Evolutionary conservation across 2,329 filamentous ascomycete species (phyloP), one percentile per base, ranked within the genome.

Genomic region (Scopulariopsis brevicaulis): DNA sequence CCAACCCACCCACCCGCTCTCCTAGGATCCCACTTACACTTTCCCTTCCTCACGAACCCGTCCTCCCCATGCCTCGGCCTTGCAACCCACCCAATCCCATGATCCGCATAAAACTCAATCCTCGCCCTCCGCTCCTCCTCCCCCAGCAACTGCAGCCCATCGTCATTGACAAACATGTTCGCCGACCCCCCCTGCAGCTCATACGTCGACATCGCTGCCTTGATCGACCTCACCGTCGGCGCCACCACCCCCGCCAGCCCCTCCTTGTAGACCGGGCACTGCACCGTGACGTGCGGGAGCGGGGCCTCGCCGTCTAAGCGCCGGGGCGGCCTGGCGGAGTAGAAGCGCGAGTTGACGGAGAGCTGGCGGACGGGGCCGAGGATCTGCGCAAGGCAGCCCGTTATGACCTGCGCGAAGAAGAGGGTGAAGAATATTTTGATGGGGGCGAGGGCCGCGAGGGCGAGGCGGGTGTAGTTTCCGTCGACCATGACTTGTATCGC

Each of bases 181-280:
- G 85, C 86, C 8, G 85, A 87, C n/a, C 87, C 87, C 62, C 87
- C 87, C 66, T 90, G 86, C 20, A 89, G 76, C 67, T 90, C 87
- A 65, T 90, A 90, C 0, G 85, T 89, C 35, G 84, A 86, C 67
- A 90, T 89, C 61, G 86, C 86, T 64, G 86, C 80, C 72, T 90
- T 90, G 71, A 92, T 80, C 1, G 87, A 91, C 65, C 83, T 84
- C 65, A 92, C 82, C 0, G 89, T 93, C 8, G 89, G 89, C 22
- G 78, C 80, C 65, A 92, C 91, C 69, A 95, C 90, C 61, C 77
- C 82, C 40, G 74, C 74, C 2, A 95, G 77, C 62, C 89, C 89
- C 69, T 95, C 90, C 70, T 93, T 94, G 75, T 94, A 95, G 0
- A 95, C 88, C 4, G 90, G 90, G 69, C 89, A 92, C 67, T 96